These are phyloP conservation scores for Glomus cerebriforme DNA, from an alignment of 192 early-diverging fungal species.

Conservation along the genomic window DNA sequence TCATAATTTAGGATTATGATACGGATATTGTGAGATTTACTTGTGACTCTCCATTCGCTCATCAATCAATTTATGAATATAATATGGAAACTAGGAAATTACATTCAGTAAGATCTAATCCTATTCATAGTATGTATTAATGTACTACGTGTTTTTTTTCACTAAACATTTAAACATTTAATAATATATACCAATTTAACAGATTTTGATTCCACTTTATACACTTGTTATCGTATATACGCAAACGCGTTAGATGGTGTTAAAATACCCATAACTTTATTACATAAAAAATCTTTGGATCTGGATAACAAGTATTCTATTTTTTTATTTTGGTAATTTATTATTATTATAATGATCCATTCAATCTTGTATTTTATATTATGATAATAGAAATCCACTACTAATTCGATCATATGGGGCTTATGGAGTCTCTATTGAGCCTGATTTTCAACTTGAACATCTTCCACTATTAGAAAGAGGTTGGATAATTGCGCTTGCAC, in stretches of 20 bases:
- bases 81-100: conserved; percentile 54
- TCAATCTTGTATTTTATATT: background rate
- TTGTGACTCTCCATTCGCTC: conserved; percentile 63
- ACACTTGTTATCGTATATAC: conserved; percentile 50
- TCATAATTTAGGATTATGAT: conserved; percentile 46
- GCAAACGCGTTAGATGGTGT: conserved; percentile 45
- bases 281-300: conserved; percentile 53
- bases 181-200: conserved; percentile 6
- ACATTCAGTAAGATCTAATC: conserved; percentile 44
- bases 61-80: conserved; percentile 70
- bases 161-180: background rate
- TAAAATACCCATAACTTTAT: conserved; percentile 67
- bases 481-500: conserved; percentile 80
- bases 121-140: conserved; percentile 49
- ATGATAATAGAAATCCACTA: conserved; percentile 53
- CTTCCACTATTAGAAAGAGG: conserved; percentile 78
- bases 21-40: conserved; percentile 62
- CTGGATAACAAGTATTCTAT: conserved; percentile 42
- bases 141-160: background rate
- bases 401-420: conserved; percentile 81
- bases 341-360: background rate
- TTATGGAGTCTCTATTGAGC: conserved; percentile 75
- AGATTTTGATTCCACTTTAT: conserved; percentile 51
- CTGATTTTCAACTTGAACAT: conserved; percentile 74
- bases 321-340: background rate